Base-by-base conservation (phyloP, 257 asterid genomes). In the Eustoma russellianum region DNA sequence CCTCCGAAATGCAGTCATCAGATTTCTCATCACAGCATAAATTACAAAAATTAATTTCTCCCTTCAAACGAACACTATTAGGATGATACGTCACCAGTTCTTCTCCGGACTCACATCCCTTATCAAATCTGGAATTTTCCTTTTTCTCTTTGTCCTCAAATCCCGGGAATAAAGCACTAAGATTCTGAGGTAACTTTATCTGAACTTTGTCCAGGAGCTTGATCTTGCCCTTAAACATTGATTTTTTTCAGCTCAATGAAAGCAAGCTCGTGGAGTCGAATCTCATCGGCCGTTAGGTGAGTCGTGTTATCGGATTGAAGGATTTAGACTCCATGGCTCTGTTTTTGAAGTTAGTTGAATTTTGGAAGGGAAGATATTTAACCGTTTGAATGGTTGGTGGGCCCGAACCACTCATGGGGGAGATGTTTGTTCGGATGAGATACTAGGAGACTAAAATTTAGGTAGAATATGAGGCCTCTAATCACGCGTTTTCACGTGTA, bases 1-100 rank as follows among this genome's bases (percentile, higher is more conserved):
- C 18, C 7, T 61, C 59, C 48, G 34, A 44, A 16, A 33, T 16
- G 3, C 17, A 17, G 44, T 28, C 46, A 52, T 18, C 48, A 45
- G 43, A 54, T 33, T 46, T 54, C 45, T 45, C 60, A 5, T 13
- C 5, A n/a, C 44, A 18, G 41, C 6, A 48, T 44, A 57, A 33
- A 46, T 15, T 12, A 7, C 13, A 55, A 24, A 33, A 15, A 30
- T 47, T 46, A 53, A 48, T 13, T 28, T 24, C 55, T 9, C 17
- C 34, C 19, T 19, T 45, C 12, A 52, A 41, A 5, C 46, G 46
- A 12, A 52, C 41, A 6, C 41, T 57, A 53, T 53, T n/a, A 11
- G 62, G 62, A 28, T 46, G 62, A 53, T 53, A 53, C 9, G 61
- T 53, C 50, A 46, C 57, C 28, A 66, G 17, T 53, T 66, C 71